These are phyloP conservation scores for Clarireedia paspali DNA, from an alignment of 2,329 filamentous ascomycete species.

Conservation along the genomic window DNA sequence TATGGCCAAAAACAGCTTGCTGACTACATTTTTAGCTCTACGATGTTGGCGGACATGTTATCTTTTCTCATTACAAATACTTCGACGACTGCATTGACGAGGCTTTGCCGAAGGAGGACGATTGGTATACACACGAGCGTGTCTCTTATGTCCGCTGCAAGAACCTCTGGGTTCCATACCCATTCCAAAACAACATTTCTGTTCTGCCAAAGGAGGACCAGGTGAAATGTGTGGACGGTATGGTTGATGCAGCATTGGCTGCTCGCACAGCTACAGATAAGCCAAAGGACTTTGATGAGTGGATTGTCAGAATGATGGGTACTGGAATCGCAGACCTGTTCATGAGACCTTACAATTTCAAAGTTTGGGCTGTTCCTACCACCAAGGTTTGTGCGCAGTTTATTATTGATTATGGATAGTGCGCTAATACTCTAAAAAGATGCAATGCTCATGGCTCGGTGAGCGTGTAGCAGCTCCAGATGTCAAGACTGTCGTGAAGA, in stretches of 20 bases:
- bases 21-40: slow-evolving; percentile 59
- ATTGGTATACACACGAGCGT: slow-evolving; percentile 97
- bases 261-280: slow-evolving; percentile 81
- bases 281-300: slow-evolving; percentile 96
- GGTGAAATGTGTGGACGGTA: slow-evolving; percentile 85
- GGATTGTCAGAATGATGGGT: slow-evolving; percentile 91
- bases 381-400: slow-evolving; percentile 63
- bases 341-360: slow-evolving; percentile 99
- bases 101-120: slow-evolving; percentile 84
- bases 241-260: slow-evolving; percentile 91
- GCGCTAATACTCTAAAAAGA: slow-evolving; percentile 45
- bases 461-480: slow-evolving; percentile 97
- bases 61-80: slow-evolving; percentile 81
- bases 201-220: slow-evolving; percentile 97
- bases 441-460: slow-evolving; percentile 98
- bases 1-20: slow-evolving; percentile 9
- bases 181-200: slow-evolving; percentile 99
- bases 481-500: slow-evolving; percentile 86
- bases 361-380: slow-evolving; percentile 98
- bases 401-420: too few relatives aligned
- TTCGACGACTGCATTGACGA: slow-evolving; percentile 99
- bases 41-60: slow-evolving; percentile 62
- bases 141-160: slow-evolving; percentile 99
- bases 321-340: slow-evolving; percentile 86
- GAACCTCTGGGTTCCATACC: slow-evolving; percentile 93